Evolutionary conservation across 495 filamentous ascomycete genomes (phyloP).

Genomic region (Sabuloglossum arenarium): DNA sequence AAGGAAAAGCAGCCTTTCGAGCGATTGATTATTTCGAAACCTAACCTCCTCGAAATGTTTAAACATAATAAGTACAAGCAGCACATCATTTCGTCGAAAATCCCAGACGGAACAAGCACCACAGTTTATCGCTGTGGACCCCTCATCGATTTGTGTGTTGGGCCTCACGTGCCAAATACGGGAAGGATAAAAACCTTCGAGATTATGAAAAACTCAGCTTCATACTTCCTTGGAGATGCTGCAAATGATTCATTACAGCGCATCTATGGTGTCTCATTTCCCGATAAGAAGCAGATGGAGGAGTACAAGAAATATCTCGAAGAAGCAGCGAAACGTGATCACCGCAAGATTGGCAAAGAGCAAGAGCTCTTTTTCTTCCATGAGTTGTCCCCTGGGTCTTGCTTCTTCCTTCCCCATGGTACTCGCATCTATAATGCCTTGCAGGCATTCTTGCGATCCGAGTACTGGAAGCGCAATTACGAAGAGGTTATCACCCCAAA

Average conservation of each 20-base stretch:
- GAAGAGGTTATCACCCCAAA: constrained; percentile 91
- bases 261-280: constrained; percentile 91
- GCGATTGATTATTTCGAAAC: constrained; percentile 68
- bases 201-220: constrained; percentile 87
- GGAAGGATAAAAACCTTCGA: constrained; percentile 82
- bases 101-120: constrained; percentile 67
- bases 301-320: constrained; percentile 86
- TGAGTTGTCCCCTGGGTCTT: constrained; percentile 74
- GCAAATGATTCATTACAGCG: constrained; percentile 85
- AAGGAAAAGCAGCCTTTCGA: constrained; percentile 96
- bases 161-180: constrained; percentile 78
- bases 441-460: constrained; percentile 51
- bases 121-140: constrained; percentile 83
- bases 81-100: constrained; percentile 84
- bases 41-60: constrained; percentile 90
- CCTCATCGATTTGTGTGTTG: constrained; percentile 62
- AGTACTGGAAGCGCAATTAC: constrained; percentile 89
- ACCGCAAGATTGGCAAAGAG: constrained; percentile 73
- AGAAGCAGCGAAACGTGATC: constrained; percentile 89
- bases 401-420: constrained; percentile 85
- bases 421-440: constrained; percentile 82
- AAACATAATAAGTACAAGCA: constrained; percentile 89
- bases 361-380: constrained; percentile 97
- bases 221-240: constrained; percentile 88
- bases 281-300: constrained; percentile 81